A percentile compares a stretch with the other conserved stretches of the same genome.
Evolutionary conservation across 345 rosid species (phyloP).

Genomic region (Eutrema heterophyllum): DNA sequence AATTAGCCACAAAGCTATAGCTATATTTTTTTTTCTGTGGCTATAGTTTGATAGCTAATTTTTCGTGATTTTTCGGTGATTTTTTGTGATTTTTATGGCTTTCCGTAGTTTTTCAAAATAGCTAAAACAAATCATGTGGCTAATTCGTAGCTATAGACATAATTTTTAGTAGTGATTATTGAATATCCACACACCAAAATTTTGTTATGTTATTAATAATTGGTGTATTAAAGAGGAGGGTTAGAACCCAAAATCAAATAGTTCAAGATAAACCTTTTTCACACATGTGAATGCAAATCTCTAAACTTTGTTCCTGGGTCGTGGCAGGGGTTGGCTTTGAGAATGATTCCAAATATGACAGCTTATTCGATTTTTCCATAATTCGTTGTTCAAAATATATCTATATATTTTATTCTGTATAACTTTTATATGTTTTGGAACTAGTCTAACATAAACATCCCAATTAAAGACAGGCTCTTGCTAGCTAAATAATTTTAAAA

Average conservation of each 20-base stretch:
- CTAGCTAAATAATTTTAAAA: neutral
- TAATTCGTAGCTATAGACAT: too few species aligned
- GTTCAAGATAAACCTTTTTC: neutral
- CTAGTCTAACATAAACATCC: slow-evolving; percentile 14
- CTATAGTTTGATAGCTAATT: too few species aligned
- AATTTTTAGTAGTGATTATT: neutral
- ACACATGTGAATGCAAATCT: neutral
- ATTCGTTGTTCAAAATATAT: neutral
- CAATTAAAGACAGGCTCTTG: neutral
- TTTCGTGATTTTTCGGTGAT: too few species aligned
- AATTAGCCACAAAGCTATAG: too few species aligned
- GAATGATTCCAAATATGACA: slow-evolving; percentile 17
- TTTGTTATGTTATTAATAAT: neutral
- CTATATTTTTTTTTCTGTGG: too few species aligned
- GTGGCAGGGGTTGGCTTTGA: neutral
- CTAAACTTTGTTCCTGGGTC: neutral
- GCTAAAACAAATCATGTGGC: too few species aligned
- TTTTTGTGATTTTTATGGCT: too few species aligned
- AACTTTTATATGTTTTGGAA: neutral
- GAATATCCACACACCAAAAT: neutral
- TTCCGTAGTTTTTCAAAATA: too few species aligned
- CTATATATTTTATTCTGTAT: neutral
- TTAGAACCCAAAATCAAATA: neutral
- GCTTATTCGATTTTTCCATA: neutral
- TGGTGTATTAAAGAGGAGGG: neutral